These are phyloP conservation scores for Clarireedia hainanense DNA, from an alignment of 2,329 filamentous ascomycete species.

Conservation along the genomic window DNA sequence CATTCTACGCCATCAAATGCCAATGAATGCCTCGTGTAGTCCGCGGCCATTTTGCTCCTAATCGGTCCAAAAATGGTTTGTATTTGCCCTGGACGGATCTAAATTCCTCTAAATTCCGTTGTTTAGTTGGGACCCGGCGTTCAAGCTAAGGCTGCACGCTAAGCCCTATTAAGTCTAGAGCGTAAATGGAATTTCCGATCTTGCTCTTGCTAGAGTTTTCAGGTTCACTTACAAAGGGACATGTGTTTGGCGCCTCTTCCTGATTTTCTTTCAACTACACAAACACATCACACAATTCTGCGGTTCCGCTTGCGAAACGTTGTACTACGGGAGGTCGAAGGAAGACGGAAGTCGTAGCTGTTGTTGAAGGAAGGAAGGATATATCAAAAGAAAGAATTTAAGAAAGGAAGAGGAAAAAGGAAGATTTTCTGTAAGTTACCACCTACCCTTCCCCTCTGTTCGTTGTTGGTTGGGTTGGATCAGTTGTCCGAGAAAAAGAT, in stretches of 20 bases:
- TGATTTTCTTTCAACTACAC: not conserved
- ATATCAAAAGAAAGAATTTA: conserved; percentile 10
- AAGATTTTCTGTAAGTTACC: not conserved
- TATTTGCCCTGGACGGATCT: too few species aligned
- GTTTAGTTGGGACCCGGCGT: not conserved
- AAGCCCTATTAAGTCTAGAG: not conserved
- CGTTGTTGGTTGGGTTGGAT: not conserved
- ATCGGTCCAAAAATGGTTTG: too few species aligned
- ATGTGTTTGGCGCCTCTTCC: not conserved
- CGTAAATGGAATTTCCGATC: not conserved
- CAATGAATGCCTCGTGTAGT: too few species aligned
- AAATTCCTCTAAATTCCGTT: too few species aligned
- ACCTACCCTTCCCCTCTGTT: not conserved
- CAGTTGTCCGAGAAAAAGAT: too few species aligned
- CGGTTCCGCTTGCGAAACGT: conserved; percentile 19
- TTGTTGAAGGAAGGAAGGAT: conserved; percentile 23
- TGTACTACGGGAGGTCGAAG: conserved; percentile 27
- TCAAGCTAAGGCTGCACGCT: not conserved
- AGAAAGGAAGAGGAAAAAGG: not conserved
- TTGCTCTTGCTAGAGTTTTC: not conserved
- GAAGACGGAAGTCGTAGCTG: conserved; percentile 25
- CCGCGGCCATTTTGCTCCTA: too few species aligned
- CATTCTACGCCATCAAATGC: too few species aligned
- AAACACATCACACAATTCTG: conserved; percentile 17
- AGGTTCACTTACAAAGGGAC: not conserved